These are phyloP conservation scores for Rhodotorula sp. DNA, from an alignment of 1,284 basidiomycete genomes.

Conservation along the genomic window DNA sequence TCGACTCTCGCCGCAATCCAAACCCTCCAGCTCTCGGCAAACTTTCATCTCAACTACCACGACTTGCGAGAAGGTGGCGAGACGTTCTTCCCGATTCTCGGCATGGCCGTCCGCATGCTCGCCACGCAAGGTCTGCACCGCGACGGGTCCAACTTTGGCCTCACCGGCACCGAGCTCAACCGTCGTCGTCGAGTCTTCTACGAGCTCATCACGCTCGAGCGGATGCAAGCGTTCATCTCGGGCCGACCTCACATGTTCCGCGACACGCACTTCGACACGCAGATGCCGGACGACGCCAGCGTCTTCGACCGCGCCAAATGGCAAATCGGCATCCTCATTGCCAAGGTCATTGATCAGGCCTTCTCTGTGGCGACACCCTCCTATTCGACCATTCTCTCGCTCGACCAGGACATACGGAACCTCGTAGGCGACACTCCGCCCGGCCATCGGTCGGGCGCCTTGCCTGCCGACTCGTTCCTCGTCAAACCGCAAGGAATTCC, in stretches of 20 bases:
- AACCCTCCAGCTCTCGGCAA: slow-evolving; percentile 42
- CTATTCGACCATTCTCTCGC: slow-evolving; percentile 51
- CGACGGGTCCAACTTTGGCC: slow-evolving; percentile 40
- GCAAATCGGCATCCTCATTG: slow-evolving; percentile 28
- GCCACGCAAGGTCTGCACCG: slow-evolving; percentile 33
- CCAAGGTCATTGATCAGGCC: slow-evolving; percentile 36
- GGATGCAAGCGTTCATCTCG: slow-evolving; percentile 24
- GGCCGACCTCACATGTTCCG: slow-evolving; percentile 39
- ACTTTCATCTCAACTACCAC: slow-evolving; percentile 43
- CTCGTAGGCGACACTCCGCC: slow-evolving; percentile 23
- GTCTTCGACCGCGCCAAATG: slow-evolving; percentile 28
- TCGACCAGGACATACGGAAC: slow-evolving; percentile 50
- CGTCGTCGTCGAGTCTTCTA: slow-evolving; percentile 41
- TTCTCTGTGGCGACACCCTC: slow-evolving; percentile 53
- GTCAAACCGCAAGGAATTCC: slow-evolving; percentile 15
- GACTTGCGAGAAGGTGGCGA: slow-evolving; percentile 43
- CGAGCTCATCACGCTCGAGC: slow-evolving; percentile 14
- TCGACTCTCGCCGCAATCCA: slow-evolving; percentile 41
- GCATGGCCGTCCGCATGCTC: slow-evolving; percentile 29
- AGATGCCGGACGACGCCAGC: slow-evolving; percentile 24
- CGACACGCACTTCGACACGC: slow-evolving; percentile 37
- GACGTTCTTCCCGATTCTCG: slow-evolving; percentile 42
- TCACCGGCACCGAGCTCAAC: slow-evolving; percentile 37
- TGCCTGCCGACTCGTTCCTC: slow-evolving; percentile 23
- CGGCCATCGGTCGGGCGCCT: slow-evolving; percentile 17